Evolutionary conservation across 2,329 filamentous ascomycete genomes (phyloP), one percentile per base, ranked within the genome.

Genomic region (Tolypocladium album): DNA sequence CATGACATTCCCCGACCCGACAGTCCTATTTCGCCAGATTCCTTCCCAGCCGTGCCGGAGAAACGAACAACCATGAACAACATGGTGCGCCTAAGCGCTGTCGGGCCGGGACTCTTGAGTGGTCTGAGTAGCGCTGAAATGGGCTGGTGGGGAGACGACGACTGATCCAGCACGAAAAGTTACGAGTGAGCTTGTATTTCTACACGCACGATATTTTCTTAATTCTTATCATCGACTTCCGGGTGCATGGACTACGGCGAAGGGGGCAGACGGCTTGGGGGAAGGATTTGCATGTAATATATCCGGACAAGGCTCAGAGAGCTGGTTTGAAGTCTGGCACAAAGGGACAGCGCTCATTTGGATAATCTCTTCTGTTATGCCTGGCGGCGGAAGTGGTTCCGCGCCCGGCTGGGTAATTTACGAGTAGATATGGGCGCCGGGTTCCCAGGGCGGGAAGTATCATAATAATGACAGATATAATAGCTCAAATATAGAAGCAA

Each of bases 121-220:
- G 62, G 63, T 42, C 20, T 55, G 31, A 55, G 12, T 15, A 64
- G 66, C 34, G 67, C 66, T 6, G 69, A 71, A 9, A 65, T 70
- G 42, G 71, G 72, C 3, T 74, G 69, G 66, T 76, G 74, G 76
- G 75, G 73, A n/a, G 75, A 78, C 56, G 75, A 78, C 50, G 75
- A 69, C 58, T 71, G 63, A 68, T 61, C 47, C 38, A 13, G 27
- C 9, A 59, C 36, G 15, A 43, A 36, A 22, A 11, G 1, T 59
- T 13, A 43, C 38, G 45, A 27, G 31, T 52, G 27, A n/a, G 39
- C 24, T n/a, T 58, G 38, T 40, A 52, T 15, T 15, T 36, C 9
- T 45, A 57, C 55, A 34, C 24, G 12, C 27, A 31, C 27, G 27
- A 31, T 27, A 24, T 34, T 57, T 24, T 17, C 20, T 38, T 55